Percentiles rank a stretch among this genome's conserved stretches.
These are phyloP conservation scores for Conticribra guillardii DNA, from an alignment of 108 stramenopile genomes.

Conservation along the genomic window DNA sequence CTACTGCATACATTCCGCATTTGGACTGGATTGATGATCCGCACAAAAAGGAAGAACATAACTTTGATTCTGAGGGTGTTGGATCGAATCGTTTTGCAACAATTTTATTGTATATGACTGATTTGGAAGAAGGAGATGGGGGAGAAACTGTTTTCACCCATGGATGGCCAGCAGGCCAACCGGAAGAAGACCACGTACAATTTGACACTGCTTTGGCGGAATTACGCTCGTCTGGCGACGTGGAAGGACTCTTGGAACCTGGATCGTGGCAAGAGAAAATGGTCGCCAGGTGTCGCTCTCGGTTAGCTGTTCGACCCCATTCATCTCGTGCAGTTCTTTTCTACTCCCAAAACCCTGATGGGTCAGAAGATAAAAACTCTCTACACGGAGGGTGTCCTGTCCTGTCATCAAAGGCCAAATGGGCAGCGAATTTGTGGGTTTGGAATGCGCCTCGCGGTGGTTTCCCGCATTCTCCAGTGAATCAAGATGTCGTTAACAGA, in stretches of 20 bases:
- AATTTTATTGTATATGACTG: conserved; percentile 93
- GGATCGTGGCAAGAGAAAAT: conserved; percentile 87
- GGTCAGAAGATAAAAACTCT: conserved; percentile 60
- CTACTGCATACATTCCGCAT: conserved; percentile 91
- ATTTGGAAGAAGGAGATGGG: conserved; percentile 83
- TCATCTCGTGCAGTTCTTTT: conserved; percentile 84
- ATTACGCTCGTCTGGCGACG: conserved; percentile 59
- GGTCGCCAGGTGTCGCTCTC: conserved; percentile 75
- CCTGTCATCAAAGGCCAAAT: conserved; percentile 78
- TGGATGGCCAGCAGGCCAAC: conserved; percentile 59
- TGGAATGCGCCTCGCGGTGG: conserved; percentile 68
- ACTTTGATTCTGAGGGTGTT: conserved; percentile 74
- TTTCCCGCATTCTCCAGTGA: conserved; percentile 57
- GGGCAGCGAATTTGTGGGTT: conserved; percentile 62
- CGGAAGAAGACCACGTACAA: conserved; percentile 41
- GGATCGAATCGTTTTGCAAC: conserved; percentile 95
- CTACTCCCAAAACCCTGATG: conserved; percentile 87
- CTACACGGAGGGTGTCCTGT: conserved; percentile 95
- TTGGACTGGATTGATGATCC: conserved; percentile 88
- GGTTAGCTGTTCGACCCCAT: conserved; percentile 74
- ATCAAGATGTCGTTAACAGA: conserved; percentile 54
- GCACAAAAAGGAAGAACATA: conserved; percentile 46
- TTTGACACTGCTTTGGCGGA: conserved; percentile 26
- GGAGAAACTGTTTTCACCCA: conserved; percentile 94
- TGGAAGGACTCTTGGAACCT: conserved; percentile 47